A percentile compares a stretch with the other conserved stretches of the same genome.
phyloP scores from a whole-genome alignment of 768 basidiomycete genomes.

The Dendrothele bispora region DNA sequence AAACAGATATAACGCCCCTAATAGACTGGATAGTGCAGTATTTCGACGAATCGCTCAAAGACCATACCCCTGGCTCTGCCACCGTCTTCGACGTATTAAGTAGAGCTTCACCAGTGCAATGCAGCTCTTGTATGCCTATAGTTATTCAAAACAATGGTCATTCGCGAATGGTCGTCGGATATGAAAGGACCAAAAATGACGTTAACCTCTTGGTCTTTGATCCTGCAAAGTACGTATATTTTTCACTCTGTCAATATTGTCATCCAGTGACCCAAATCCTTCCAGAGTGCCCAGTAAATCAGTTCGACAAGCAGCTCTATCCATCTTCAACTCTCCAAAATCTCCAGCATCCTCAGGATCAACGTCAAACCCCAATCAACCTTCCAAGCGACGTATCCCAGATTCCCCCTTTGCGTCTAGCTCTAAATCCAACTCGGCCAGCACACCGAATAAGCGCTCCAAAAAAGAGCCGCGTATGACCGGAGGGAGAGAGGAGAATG shows the following conservation, averaged over 20 bases:
- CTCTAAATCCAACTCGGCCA: too few relatives aligned
- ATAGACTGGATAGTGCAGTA: slow-evolving; percentile 77
- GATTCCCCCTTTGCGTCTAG: too few relatives aligned
- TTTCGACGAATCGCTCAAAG: slow-evolving; percentile 42
- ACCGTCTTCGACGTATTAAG: slow-evolving; percentile 56
- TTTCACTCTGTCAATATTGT: background rate
- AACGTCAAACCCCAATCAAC: background rate
- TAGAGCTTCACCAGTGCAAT: slow-evolving; percentile 47
- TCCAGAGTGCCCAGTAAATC: slow-evolving; percentile 23
- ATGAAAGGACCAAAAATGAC: slow-evolving; percentile 62
- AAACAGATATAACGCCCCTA: slow-evolving; percentile 45
- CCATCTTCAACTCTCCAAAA: background rate
- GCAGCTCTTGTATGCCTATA: slow-evolving; percentile 73
- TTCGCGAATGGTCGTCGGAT: slow-evolving; percentile 86
- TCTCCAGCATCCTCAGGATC: background rate
- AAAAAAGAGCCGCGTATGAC: too few relatives aligned
- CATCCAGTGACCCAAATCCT: background rate
- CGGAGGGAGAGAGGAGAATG: too few relatives aligned
- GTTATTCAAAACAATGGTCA: slow-evolving; percentile 84
- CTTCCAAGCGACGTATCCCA: background rate
- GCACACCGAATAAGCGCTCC: too few relatives aligned
- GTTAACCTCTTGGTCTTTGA: slow-evolving; percentile 76
- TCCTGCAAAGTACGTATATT: slow-evolving; percentile 68
- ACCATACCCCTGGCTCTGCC: slow-evolving; percentile 23
- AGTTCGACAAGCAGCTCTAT: slow-evolving; percentile 10